Conservation (phyloP, 2,329 filamentous ascomycete genomes). For the Cladosporium sp. region DNA sequence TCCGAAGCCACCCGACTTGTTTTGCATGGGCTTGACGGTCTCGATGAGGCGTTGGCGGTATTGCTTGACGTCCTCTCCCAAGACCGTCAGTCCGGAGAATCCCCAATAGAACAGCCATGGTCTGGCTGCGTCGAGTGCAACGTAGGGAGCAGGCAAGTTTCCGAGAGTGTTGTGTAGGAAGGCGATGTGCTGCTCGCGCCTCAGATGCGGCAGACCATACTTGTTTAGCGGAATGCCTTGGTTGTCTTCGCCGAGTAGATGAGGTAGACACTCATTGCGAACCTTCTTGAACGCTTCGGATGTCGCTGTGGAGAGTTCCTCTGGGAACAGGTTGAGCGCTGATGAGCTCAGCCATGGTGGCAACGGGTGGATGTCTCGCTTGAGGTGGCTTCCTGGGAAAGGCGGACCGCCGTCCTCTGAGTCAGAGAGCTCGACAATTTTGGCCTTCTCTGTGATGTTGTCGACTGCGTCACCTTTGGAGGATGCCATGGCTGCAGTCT, state of each 20-base stretch:
- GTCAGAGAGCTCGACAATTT: slow-evolving; percentile 36
- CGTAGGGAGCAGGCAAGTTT: slow-evolving; percentile 69
- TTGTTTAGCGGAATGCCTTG: slow-evolving; percentile 59
- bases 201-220: slow-evolving; percentile 74
- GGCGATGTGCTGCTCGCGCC: slow-evolving; percentile 60
- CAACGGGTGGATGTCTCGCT: slow-evolving; percentile 23
- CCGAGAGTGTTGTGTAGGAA: slow-evolving; percentile 62
- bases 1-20: slow-evolving; percentile 80
- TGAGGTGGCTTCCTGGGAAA: slow-evolving; percentile 32
- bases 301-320: slow-evolving; percentile 24
- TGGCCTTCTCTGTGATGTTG: slow-evolving; percentile 31
- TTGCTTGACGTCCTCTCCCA: slow-evolving; percentile 70
- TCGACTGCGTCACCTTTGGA: slow-evolving; percentile 31
- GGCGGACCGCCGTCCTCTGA: slow-evolving; percentile 35
- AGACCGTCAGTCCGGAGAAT: slow-evolving; percentile 70
- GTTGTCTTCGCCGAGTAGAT: slow-evolving; percentile 38
- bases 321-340: slow-evolving; percentile 30
- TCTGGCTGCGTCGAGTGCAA: slow-evolving; percentile 78
- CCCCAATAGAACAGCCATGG: slow-evolving; percentile 97
- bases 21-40: slow-evolving; percentile 81
- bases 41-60: slow-evolving; percentile 67
- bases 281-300: slow-evolving; percentile 19
- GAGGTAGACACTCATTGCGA: slow-evolving; percentile 31
- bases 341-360: slow-evolving; percentile 34
- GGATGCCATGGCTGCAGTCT: slow-evolving; percentile 15